These are phyloP conservation scores for Bisporella sp. DNA, from an alignment of 2,329 filamentous ascomycete species.

Conservation along the genomic window DNA sequence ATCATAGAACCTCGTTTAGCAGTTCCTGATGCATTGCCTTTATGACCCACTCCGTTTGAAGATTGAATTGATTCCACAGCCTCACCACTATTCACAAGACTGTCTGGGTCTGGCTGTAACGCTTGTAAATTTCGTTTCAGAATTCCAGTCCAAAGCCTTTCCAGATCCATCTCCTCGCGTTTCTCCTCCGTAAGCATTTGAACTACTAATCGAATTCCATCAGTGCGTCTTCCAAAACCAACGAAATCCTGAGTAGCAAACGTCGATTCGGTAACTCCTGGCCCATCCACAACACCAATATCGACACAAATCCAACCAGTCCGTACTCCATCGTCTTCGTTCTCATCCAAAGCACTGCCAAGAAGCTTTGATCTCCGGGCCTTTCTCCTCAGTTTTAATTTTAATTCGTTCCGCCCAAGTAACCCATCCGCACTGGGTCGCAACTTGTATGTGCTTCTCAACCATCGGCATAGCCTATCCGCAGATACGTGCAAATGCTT, in stretches of 20 bases:
- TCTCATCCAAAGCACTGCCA: conserved; percentile 57
- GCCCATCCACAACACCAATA: conserved; percentile 61
- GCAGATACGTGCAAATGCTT: conserved; percentile 89
- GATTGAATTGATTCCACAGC: too few relatives aligned
- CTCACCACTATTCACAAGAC: too few relatives aligned
- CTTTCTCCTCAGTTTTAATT: conserved; percentile 75
- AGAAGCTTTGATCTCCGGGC: conserved; percentile 76
- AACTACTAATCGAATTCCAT: conserved; percentile 57
- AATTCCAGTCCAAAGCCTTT: conserved; percentile 48
- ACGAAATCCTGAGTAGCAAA: conserved; percentile 52
- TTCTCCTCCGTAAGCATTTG: conserved; percentile 69
- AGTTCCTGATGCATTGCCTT: not conserved
- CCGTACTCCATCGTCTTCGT: conserved; percentile 75
- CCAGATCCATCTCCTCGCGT: conserved; percentile 58
- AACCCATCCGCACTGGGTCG: conserved; percentile 78
- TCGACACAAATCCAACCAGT: conserved; percentile 98
- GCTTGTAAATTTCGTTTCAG: conserved; percentile 22
- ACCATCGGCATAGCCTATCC: conserved; percentile 81
- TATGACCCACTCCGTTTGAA: too few relatives aligned
- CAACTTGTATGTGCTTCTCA: conserved; percentile 66
- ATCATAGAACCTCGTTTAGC: not conserved
- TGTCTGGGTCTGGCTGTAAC: conserved; percentile 2
- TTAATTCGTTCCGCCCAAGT: conserved; percentile 83
- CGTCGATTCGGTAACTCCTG: conserved; percentile 33
- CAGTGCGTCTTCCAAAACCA: conserved; percentile 62